phyloP scores from a whole-genome alignment of 2,329 filamentous ascomycete species.

The Aspergillus clavatus region DNA sequence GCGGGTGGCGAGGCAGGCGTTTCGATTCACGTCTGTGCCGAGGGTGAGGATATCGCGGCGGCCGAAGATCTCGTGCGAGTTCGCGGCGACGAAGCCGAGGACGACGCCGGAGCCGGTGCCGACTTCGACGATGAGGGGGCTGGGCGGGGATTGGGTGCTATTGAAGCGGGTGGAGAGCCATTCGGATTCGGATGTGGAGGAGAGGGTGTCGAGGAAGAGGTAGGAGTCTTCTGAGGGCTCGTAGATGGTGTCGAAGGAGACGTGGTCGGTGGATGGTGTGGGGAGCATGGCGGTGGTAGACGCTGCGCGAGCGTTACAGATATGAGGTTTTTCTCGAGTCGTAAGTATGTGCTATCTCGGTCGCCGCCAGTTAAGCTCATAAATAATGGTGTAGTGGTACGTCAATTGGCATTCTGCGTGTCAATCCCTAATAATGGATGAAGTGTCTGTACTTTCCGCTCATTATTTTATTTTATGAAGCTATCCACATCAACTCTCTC shows the following conservation, averaged over 20 bases:
- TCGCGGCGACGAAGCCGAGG: constrained; percentile 77
- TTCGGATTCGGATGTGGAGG: constrained; percentile 60
- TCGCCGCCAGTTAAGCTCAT: too few species aligned
- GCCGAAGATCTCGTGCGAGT: constrained; percentile 68
- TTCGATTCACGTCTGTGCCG: constrained; percentile 77
- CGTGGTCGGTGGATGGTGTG: constrained; percentile 88
- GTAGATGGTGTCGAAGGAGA: constrained; percentile 83
- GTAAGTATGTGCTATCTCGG: too few species aligned
- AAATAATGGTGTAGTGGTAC: too few species aligned
- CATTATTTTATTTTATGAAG: too few species aligned
- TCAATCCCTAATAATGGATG: too few species aligned
- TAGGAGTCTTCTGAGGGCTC: constrained; percentile 96
- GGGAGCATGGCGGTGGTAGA: constrained; percentile 77
- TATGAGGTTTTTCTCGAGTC: too few species aligned
- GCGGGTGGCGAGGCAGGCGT: constrained; percentile 72
- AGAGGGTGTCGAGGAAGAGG: constrained; percentile 86
- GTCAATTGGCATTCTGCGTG: too few species aligned
- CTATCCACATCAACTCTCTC: too few species aligned
- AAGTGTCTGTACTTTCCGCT: too few species aligned
- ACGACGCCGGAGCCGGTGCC: constrained; percentile 91
- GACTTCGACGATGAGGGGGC: constrained; percentile 78
- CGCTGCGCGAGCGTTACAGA: neutral
- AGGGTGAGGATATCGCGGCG: constrained; percentile 64
- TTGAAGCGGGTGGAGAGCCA: constrained; percentile 65
- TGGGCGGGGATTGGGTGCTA: constrained; percentile 39